A percentile compares a stretch with the other conserved stretches of the same genome.
These are phyloP conservation scores for Colletotrichum navitas DNA, from an alignment of 2,329 filamentous ascomycete genomes.

Conservation along the genomic window DNA sequence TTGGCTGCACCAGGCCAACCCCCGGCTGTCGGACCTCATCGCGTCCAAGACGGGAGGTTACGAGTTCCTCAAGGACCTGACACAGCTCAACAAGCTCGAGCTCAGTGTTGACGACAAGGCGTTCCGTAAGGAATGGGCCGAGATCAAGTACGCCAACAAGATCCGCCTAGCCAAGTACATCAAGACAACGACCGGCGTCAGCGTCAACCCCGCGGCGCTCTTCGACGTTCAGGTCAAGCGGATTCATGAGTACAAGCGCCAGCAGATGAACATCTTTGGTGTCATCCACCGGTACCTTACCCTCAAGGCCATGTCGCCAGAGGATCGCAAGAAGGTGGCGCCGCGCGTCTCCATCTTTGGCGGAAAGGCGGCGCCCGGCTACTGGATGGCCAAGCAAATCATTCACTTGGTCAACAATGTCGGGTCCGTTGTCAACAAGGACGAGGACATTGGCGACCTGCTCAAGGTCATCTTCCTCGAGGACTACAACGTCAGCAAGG, in stretches of 20 bases:
- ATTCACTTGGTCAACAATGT: conserved; percentile 97
- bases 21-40: conserved; percentile 90
- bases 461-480: conserved; percentile 98
- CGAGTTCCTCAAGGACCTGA: conserved; percentile 91
- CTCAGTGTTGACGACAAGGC: conserved; percentile 84
- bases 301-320: conserved; percentile 86
- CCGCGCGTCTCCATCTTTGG: conserved; percentile 96
- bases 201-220: conserved; percentile 86
- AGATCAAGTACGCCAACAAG: conserved; percentile 98
- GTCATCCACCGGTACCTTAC: conserved; percentile 94
- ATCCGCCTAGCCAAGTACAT: conserved; percentile 92
- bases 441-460: conserved; percentile 90
- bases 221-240: conserved; percentile 99
- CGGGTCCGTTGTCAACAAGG: conserved; percentile 89
- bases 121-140: conserved; percentile 94
- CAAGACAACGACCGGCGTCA: conserved; percentile 81
- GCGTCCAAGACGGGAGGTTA: conserved; percentile 88
- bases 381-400: conserved; percentile 99
- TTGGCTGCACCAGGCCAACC: conserved; percentile 98
- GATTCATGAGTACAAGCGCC: conserved; percentile 99
- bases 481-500: conserved; percentile 99
- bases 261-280: conserved; percentile 99
- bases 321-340: conserved; percentile 86
- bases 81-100: conserved; percentile 87
- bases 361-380: conserved; percentile 96